Evolutionary conservation across 352 stramenopile species (phyloP).

Genomic region (Globisporangium recalcitrans): DNA sequence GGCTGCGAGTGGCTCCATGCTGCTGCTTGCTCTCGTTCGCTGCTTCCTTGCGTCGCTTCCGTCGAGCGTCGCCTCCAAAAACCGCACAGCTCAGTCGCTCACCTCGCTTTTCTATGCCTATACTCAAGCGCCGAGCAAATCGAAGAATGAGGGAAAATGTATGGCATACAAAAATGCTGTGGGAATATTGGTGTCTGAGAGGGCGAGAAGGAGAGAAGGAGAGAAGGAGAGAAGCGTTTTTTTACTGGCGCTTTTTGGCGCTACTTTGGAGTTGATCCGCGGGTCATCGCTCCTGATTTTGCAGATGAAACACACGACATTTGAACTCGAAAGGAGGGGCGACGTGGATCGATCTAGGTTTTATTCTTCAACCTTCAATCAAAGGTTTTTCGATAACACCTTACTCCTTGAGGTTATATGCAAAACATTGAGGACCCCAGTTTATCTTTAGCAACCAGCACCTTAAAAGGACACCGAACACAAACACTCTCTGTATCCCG

Average conservation of each 20-base stretch:
- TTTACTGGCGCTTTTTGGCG: not conserved
- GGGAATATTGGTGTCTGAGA: no score
- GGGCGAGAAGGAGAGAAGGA: no score
- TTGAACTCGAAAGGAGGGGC: not conserved
- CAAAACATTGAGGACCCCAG: no score
- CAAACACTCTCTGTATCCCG: no score
- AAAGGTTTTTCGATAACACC: not conserved
- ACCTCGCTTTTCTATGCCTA: constrained; percentile 81
- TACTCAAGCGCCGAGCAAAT: constrained; percentile 72
- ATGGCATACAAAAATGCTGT: constrained; percentile 72
- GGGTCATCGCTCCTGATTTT: not conserved
- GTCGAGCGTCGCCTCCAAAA: no score
- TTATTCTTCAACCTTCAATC: not conserved
- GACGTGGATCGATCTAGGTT: not conserved
- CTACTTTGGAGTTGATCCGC: no score
- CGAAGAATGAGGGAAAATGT: constrained; percentile 67
- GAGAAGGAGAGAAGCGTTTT: constrained; percentile 6
- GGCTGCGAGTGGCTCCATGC: constrained; percentile 68
- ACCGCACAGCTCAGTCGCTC: constrained; percentile 15
- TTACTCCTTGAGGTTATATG: not conserved
- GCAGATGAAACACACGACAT: no score
- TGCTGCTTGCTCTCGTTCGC: constrained; percentile 17
- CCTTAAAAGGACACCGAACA: no score
- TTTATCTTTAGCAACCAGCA: no score
- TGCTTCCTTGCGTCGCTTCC: not conserved